These are phyloP conservation scores for Kwoniella botswanensis DNA, from an alignment of 768 basidiomycete species.

Conservation along the genomic window DNA sequence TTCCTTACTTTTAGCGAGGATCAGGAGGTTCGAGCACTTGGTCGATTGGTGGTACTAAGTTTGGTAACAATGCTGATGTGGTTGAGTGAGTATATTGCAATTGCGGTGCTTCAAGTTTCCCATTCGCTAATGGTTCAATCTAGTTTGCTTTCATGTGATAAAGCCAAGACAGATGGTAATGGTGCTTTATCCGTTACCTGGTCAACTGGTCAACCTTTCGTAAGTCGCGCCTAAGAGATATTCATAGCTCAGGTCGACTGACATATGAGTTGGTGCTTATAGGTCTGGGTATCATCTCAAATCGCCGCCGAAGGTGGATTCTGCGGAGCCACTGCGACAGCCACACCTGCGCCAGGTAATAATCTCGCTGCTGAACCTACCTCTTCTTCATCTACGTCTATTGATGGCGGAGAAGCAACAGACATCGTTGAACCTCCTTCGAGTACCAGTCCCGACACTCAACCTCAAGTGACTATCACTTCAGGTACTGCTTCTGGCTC, in stretches of 20 bases:
- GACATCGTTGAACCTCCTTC: slow-evolving; percentile 11
- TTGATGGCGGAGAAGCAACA: background rate
- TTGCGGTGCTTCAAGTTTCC: no score
- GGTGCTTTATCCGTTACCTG: slow-evolving; percentile 36
- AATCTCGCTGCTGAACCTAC: slow-evolving; percentile 4
- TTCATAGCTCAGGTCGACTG: no score
- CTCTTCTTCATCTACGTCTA: background rate
- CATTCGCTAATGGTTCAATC: background rate
- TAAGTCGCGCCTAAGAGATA: slow-evolving; percentile 14
- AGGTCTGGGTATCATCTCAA: slow-evolving; percentile 27
- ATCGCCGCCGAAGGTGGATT: slow-evolving; percentile 27
- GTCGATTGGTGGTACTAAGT: slow-evolving; percentile 26
- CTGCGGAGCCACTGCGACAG: slow-evolving; percentile 14
- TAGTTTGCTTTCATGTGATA: slow-evolving; percentile 40
- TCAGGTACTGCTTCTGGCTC: background rate
- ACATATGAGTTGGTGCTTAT: background rate
- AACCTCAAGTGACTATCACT: background rate
- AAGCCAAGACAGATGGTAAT: slow-evolving; percentile 16
- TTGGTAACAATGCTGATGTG: slow-evolving; percentile 26
- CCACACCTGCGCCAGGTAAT: background rate
- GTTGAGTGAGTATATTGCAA: slow-evolving; percentile 37
- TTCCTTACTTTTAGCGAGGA: slow-evolving; percentile 29
- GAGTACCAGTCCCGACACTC: background rate
- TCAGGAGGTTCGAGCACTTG: slow-evolving; percentile 30
- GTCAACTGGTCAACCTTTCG: slow-evolving; percentile 41